These are phyloP conservation scores for Camellia oleifera DNA, from an alignment of 179 eudicot genomes.

Conservation along the genomic window DNA sequence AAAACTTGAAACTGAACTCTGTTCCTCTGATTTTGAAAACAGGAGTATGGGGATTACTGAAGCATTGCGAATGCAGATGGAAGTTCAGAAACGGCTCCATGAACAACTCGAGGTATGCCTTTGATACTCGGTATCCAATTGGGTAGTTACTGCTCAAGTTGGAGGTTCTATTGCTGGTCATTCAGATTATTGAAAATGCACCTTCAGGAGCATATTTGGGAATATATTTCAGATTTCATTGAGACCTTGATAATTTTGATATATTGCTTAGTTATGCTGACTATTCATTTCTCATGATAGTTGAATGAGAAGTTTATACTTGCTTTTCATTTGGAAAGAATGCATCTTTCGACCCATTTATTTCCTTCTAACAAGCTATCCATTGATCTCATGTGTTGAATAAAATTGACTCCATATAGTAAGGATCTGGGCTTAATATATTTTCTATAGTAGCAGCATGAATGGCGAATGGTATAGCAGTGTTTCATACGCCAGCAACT, in stretches of 20 bases:
- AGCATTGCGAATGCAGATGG: slow-evolving; percentile 87
- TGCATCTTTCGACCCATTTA: not conserved
- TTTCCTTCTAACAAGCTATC: not conserved
- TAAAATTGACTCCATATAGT: not conserved
- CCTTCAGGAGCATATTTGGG: no score
- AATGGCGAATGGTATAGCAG: not conserved
- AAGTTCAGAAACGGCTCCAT: slow-evolving; percentile 91
- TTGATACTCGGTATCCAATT: not conserved
- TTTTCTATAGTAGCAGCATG: not conserved
- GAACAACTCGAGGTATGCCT: slow-evolving; percentile 85
- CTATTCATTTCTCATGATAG: not conserved
- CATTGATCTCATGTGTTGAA: not conserved
- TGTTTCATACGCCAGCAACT: not conserved
- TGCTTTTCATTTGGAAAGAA: not conserved
- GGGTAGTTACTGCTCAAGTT: no score
- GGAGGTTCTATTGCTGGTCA: no score
- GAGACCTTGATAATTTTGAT: not conserved
- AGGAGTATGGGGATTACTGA: slow-evolving; percentile 89
- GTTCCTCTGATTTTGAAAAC: slow-evolving; percentile 11
- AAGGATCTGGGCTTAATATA: not conserved
- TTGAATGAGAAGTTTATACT: not conserved
- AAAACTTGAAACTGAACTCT: not conserved
- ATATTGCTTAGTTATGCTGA: not conserved
- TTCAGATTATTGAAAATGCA: no score
- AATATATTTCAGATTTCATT: no score